These are phyloP conservation scores for Psidium friedrichsthalianum DNA, from an alignment of 345 rosid genomes.

Conservation along the genomic window DNA sequence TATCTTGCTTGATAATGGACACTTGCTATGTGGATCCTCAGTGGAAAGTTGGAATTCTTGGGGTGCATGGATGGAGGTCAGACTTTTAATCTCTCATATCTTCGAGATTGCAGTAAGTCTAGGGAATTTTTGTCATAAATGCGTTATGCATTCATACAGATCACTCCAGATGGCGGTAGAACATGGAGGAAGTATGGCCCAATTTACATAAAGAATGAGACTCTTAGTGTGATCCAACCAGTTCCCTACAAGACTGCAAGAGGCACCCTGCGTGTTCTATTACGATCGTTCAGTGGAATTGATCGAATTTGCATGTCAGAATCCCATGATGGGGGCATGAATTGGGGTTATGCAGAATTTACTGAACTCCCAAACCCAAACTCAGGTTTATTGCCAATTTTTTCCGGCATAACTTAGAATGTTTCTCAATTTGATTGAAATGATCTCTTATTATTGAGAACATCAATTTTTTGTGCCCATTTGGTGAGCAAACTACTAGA, in stretches of 20 bases:
- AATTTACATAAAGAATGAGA: constrained; percentile 43
- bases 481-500: not conserved
- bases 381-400: constrained; percentile 44
- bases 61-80: constrained; percentile 94
- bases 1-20: constrained; percentile 55
- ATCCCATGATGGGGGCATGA: constrained; percentile 58
- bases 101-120: not conserved
- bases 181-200: constrained; percentile 87
- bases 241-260: constrained; percentile 59
- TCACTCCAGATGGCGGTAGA: constrained; percentile 59
- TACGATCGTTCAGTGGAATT: constrained; percentile 56
- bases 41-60: constrained; percentile 95
- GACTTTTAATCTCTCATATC: not conserved
- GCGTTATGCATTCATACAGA: constrained; percentile 18
- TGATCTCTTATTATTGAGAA: not conserved
- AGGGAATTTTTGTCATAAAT: not conserved
- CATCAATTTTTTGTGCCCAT: not conserved
- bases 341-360: constrained; percentile 60
- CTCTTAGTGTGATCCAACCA: constrained; percentile 92
- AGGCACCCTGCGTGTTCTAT: constrained; percentile 49
- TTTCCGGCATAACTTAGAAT: not conserved
- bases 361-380: constrained; percentile 83
- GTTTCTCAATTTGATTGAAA: not conserved
- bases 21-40: constrained; percentile 80
- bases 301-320: constrained; percentile 67